Conservation (phyloP, 441 rosid species). For the Brassica balearica region DNA sequence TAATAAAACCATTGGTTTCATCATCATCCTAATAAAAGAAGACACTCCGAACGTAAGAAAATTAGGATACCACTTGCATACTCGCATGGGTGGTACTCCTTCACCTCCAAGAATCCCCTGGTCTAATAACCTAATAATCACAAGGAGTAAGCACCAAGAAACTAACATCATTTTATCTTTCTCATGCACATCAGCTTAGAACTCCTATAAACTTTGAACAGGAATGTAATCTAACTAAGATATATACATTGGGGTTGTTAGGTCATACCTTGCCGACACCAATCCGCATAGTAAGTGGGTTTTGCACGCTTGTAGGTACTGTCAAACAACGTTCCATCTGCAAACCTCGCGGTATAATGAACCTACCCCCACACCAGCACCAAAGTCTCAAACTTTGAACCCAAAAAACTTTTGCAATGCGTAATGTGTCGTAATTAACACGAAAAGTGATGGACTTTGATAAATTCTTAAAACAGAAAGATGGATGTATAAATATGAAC, state of each 20-base stretch:
- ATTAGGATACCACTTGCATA: slow-evolving; percentile 53
- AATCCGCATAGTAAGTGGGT: slow-evolving; percentile 90
- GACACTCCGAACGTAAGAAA: not conserved
- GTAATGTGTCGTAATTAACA: not conserved
- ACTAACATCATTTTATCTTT: not conserved
- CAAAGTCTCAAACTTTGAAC: slow-evolving; percentile 17
- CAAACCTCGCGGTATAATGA: slow-evolving; percentile 92
- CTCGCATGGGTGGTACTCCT: slow-evolving; percentile 86
- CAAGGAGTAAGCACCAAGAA: slow-evolving; percentile 4
- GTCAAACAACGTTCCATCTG: slow-evolving; percentile 85
- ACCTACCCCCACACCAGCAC: slow-evolving; percentile 48
- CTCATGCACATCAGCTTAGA: not conserved
- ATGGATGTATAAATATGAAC: not conserved
- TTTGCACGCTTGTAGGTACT: slow-evolving; percentile 95
- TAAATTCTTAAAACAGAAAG: too few species aligned
- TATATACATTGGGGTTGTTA: too few species aligned
- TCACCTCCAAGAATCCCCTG: slow-evolving; percentile 85
- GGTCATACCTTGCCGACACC: slow-evolving; percentile 79
- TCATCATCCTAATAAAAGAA: not conserved
- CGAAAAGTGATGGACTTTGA: too few species aligned
- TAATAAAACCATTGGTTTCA: not conserved
- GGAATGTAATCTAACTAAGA: not conserved
- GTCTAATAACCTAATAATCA: slow-evolving; percentile 69
- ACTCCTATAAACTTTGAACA: slow-evolving; percentile 4
- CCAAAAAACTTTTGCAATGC: not conserved